Evolutionary conservation across 73 alveolate species (phyloP), one percentile per base, ranked within the genome.

Genomic region (Paramecium octaurelia): DNA sequence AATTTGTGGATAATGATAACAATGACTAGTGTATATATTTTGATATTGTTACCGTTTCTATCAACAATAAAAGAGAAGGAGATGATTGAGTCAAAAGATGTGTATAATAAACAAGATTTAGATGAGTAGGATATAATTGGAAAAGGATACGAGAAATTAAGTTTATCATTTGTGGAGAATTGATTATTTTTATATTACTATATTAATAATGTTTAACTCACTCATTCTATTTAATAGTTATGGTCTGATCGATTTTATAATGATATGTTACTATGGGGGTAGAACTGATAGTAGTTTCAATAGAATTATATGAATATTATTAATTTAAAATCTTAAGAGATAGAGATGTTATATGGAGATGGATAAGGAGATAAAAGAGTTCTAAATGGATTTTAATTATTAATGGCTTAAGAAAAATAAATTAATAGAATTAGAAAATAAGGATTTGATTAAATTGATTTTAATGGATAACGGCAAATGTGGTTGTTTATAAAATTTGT

Each of bases 1-100:
- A 90, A 93, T 59, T 80, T 96, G 29, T 97, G 98, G 98, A 93
- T 96, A 40, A 92, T 95, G 58, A 85, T 95, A 27, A 40, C 93
- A 29, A 58, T 97, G 27, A 92, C 97, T 1, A 80, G 91, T 80
- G 91, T 80, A 9, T 80, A 80, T 80, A 64, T 80, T 4, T 48
- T 44, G 50, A 40, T 80, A 18, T 23, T 42, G 27, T 35, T 80
- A 10, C 91, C 91, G 20, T 80, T 80, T 21, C 57, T 80, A 9
- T 48, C 76, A 0, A 80, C 46, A n/a, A 80, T 80, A 10, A 80
- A 80, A 58, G 91, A 80, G 14, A 80, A 80, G 8, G 91, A 80
- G 34, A 80, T 80, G 91, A 44, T 80, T 1, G 76, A 80, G 9
- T 44, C 29, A 24, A 80, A 80, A 23, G 91, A 80, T 14, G 20